phyloP scores from a whole-genome alignment of 2,329 filamentous ascomycete species.

The Penicillium expansum region DNA sequence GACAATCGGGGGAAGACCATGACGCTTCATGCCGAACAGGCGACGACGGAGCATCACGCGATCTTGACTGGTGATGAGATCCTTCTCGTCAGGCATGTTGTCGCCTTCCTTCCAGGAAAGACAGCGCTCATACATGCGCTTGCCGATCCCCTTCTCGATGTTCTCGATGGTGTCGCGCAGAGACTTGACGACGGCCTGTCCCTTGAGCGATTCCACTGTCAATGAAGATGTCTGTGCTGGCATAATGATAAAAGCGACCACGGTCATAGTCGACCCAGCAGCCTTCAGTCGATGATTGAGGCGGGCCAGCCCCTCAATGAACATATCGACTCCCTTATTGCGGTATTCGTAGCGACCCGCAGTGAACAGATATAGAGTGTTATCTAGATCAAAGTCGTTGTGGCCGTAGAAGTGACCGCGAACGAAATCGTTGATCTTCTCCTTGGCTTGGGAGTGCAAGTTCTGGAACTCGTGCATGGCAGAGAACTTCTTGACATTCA shows the following conservation, averaged over 20 bases:
- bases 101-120: conserved; percentile 95
- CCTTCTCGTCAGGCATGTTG: conserved; percentile 91
- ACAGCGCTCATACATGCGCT: conserved; percentile 90
- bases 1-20: conserved; percentile 86
- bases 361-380: conserved; percentile 97
- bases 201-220: conserved; percentile 92
- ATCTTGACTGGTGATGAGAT: conserved; percentile 86
- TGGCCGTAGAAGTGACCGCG: conserved; percentile 98
- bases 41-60: conserved; percentile 87
- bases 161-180: conserved; percentile 88
- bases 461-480: conserved; percentile 99
- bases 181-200: conserved; percentile 96
- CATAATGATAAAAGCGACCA: conserved; percentile 99
- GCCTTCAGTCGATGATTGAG: conserved; percentile 90
- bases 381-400: conserved; percentile 94
- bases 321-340: conserved; percentile 99
- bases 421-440: conserved; percentile 98
- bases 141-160: conserved; percentile 88
- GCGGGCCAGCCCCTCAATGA: conserved; percentile 92
- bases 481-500: conserved; percentile 98
- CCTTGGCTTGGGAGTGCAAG: conserved; percentile 90
- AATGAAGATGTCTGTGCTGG: conserved; percentile 93
- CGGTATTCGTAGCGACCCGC: conserved; percentile 95
- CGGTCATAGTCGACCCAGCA: conserved; percentile 81
- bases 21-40: conserved; percentile 94